These are phyloP conservation scores for Dryas integrifolia DNA, from an alignment of 331 rosid species.

Conservation along the genomic window DNA sequence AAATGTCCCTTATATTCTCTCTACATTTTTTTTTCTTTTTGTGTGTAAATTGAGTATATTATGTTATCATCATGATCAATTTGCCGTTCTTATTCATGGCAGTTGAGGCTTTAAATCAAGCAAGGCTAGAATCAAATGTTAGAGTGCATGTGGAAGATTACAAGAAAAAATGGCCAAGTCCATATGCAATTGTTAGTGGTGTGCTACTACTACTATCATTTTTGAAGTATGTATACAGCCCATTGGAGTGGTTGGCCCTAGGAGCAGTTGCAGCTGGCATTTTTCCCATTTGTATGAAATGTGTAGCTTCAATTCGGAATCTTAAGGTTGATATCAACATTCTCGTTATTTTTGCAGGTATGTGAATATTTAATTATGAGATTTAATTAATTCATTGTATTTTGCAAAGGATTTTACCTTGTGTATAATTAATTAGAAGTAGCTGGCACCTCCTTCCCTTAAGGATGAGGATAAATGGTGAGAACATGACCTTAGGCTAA, in stretches of 20 bases:
- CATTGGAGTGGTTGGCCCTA: conserved; percentile 57
- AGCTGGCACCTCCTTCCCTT: no score
- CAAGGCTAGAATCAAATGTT: conserved; percentile 68
- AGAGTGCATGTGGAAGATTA: conserved; percentile 50
- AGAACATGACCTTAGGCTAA: no score
- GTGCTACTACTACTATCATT: conserved; percentile 50
- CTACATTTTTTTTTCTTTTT: background rate
- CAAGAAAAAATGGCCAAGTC: conserved; percentile 76
- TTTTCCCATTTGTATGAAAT: conserved; percentile 51
- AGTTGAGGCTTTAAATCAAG: conserved; percentile 78
- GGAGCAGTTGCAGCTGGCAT: conserved; percentile 61
- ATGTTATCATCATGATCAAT: no score
- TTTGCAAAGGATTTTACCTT: no score
- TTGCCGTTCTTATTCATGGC: conserved; percentile 23
- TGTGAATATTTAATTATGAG: background rate
- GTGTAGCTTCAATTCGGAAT: conserved; percentile 45
- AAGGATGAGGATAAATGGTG: no score
- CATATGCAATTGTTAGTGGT: conserved; percentile 58
- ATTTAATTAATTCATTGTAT: no score
- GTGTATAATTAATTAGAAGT: no score
- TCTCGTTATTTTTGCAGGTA: conserved; percentile 75
- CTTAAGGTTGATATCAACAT: conserved; percentile 64
- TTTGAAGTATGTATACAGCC: conserved; percentile 51
- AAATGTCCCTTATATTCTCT: no score
- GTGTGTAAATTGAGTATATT: no score